Conservation (phyloP, 495 filamentous ascomycete genomes). For the Thozetella sp. region DNA sequence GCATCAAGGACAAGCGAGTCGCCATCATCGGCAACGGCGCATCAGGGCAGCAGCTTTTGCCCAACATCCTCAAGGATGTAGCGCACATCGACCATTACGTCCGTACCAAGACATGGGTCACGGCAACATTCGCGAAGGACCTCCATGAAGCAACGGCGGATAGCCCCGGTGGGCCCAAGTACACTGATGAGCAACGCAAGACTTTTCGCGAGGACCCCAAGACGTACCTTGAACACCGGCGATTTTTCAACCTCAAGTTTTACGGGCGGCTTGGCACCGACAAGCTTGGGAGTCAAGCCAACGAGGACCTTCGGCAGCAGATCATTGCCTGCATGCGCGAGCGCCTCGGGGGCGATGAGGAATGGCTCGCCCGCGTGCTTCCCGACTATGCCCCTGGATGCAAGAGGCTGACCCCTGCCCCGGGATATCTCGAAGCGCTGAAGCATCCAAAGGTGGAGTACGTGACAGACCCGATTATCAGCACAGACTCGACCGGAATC, state of each 20-base stretch:
- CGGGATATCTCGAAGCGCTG: conserved; percentile 58
- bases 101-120: conserved; percentile 58
- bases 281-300: conserved; percentile 43
- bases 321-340: conserved; percentile 46
- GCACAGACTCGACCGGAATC: conserved; percentile 46
- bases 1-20: conserved; percentile 51
- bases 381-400: conserved; percentile 61
- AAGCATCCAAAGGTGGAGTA: conserved; percentile 52
- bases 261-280: conserved; percentile 46
- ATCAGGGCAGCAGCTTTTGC: conserved; percentile 56
- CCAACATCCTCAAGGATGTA: conserved; percentile 53
- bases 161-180: conserved; percentile 24
- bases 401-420: conserved; percentile 58
- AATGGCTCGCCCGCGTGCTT: conserved; percentile 40
- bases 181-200: conserved; percentile 38
- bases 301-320: conserved; percentile 32
- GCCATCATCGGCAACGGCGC: conserved; percentile 64
- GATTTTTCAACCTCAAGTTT: conserved; percentile 45
- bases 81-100: conserved; percentile 58
- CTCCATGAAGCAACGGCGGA: conserved; percentile 27
- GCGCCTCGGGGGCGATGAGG: conserved; percentile 24
- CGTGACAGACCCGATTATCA: conserved; percentile 46
- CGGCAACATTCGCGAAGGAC: conserved; percentile 38
- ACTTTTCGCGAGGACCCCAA: conserved; percentile 41
- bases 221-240: conserved; percentile 51